Evolutionary conservation across 805 yeast genomes (phyloP), one percentile per base, ranked within the genome.

Genomic region (Spathaspora hagerdaliae): DNA sequence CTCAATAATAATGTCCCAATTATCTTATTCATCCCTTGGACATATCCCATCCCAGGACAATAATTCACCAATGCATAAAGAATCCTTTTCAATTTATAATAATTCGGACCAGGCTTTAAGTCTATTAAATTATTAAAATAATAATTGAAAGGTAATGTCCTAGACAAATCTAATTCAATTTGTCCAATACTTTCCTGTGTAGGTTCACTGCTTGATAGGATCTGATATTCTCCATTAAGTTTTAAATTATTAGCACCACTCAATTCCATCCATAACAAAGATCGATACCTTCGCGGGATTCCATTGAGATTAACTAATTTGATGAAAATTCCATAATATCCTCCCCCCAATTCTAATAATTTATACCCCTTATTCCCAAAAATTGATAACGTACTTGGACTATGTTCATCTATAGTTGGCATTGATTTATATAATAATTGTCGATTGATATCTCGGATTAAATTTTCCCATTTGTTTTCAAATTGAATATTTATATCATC

Each of bases 11-110:
- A 49, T 39, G 74, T 75, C 0, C 81, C 85, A 9, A 73, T 75
- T n/a, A 79, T 74, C 51, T 78, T 72, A 54, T 79, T 79, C 85
- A 79, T 73, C 1, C 85, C 85, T 52, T 79, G 85, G 43, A 79
- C 74, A 55, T 79, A 79, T 0, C 85, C 84, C 37, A 78, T 63
- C 0, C 64, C 64, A 0, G 78, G 74, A 47, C 71, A 69, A 48
- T 76, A 68, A 6, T 71, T 64, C 14, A 73, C 70, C 51, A 74
- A 78, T 0, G 83, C 82, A 34, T 72, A 68, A 41, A 79, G 58
- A 6, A 80, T 71, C 12, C 76, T 61, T 36, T 75, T 63, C 29
- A 79, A 55, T 44, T 72, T 75, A 34, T 58, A 61, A 34, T 73
- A 70, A n/a, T 80, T 81, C 1, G 83, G 81, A 0, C 84, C 83